phyloP scores from a whole-genome alignment of 257 asterid species.

The Voacanga thouarsii region DNA sequence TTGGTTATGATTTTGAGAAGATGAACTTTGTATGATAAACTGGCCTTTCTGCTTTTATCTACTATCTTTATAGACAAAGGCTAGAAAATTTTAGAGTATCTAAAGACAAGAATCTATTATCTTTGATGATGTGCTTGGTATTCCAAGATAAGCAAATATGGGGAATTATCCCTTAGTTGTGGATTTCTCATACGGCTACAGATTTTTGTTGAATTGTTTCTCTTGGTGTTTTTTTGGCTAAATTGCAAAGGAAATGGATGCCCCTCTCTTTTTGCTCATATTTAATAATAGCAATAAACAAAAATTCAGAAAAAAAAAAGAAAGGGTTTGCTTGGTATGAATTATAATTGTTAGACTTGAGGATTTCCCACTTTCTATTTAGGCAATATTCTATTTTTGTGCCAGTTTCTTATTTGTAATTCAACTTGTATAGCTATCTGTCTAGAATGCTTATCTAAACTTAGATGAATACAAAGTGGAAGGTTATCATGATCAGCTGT shows the following conservation, averaged over 20 bases:
- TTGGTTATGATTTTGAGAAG: background rate
- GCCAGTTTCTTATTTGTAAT: background rate
- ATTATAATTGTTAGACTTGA: background rate
- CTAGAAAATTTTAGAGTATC: background rate
- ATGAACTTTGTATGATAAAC: background rate
- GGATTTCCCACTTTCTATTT: background rate
- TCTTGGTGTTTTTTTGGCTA: background rate
- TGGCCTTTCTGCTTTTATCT: background rate
- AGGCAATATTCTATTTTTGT: background rate
- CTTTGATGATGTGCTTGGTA: background rate
- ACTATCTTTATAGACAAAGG: background rate
- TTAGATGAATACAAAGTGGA: slow-evolving; percentile 21
- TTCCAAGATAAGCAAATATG: background rate
- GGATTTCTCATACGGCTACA: background rate
- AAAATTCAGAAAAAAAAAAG: background rate
- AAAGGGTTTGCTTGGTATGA: background rate
- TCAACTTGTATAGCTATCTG: background rate
- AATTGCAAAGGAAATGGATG: background rate
- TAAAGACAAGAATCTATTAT: background rate
- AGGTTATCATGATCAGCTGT: slow-evolving; percentile 25
- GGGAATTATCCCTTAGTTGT: background rate
- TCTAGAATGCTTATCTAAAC: background rate
- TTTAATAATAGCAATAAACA: background rate
- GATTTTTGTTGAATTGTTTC: background rate
- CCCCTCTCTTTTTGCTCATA: background rate